Evolutionary conservation across 345 rosid genomes (phyloP), one percentile per base, ranked within the genome.

Genomic region (Eucalyptus lansdowneana): DNA sequence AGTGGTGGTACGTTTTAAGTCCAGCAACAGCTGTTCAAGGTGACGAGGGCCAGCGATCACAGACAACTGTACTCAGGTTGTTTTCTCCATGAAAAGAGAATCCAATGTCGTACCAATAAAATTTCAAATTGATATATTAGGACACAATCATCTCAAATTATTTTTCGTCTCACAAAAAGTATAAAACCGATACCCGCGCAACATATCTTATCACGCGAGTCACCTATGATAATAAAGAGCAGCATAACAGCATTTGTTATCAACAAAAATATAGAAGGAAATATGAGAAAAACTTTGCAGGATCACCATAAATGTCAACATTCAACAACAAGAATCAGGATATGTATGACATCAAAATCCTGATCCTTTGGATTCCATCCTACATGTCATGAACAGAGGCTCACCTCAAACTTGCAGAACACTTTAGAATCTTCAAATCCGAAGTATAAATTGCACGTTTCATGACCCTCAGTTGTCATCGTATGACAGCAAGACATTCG

Each of bases 41-140:
- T 17, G 80, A 31, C 12, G 7, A 16, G 24, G 42, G 13, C 22
- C 24, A 37, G 80, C 22, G 7, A 69, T 34, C 80, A 16, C 4
- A 0, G 80, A 69, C 80, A 16, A 16, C 80, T 1, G 24, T 69
- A 69, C 19, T 9, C 2, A 34, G 6, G 42, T 69, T 17, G 80
- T 69, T 69, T 9, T 34, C 42, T 69, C 12, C 42, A 16, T 1
- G 2, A 31, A 15, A 16, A n/a, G 40, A 69, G 7, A 31, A 69
- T 34, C 44, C 0, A 2, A 67, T 67, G 21, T 9, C 21, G 0
- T 15, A 67, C 6, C 11, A 15, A 67, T 67, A 67, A 8, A n/a
- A 15, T 15, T 34, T 17, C 40, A 31, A 31, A 0, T 9, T 15
- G 22, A 34, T n/a, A 65, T 7, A 2, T 8, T 8, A 2, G 0